A percentile compares a stretch with the other conserved stretches of the same genome.
Conservation (phyloP, 1,284 basidiomycete species). For the Microbotryum saponariae region DNA sequence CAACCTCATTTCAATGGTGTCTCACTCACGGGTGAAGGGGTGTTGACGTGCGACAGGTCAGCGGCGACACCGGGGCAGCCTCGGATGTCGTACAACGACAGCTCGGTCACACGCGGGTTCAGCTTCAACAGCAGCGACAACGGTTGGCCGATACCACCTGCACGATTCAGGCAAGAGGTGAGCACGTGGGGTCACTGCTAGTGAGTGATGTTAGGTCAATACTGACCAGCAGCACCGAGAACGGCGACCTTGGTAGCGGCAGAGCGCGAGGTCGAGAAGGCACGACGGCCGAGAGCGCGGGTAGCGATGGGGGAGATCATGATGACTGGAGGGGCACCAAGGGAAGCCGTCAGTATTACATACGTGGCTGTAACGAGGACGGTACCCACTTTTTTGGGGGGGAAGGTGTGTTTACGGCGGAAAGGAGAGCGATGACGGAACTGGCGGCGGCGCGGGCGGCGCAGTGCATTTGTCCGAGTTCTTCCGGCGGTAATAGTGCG, state of each 20-base stretch:
- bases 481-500: no score
- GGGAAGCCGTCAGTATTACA: no score
- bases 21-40: slow-evolving; percentile 42
- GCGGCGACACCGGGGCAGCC: slow-evolving; percentile 87
- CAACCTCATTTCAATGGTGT: not conserved
- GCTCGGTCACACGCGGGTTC: slow-evolving; percentile 52
- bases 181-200: not conserved
- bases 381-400: no score
- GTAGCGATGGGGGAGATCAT: no score
- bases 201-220: not conserved
- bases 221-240: slow-evolving; percentile 70
- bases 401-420: no score
- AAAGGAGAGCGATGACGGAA: no score
- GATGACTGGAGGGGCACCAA: no score
- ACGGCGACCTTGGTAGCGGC: slow-evolving; percentile 76
- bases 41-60: slow-evolving; percentile 88
- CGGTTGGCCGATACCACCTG: slow-evolving; percentile 79
- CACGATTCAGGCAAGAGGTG: not conserved
- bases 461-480: no score
- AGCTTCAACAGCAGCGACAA: slow-evolving; percentile 79
- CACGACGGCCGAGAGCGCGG: slow-evolving; percentile 41
- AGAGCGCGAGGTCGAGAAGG: slow-evolving; percentile 69
- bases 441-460: no score
- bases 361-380: no score
- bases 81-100: slow-evolving; percentile 75